A percentile compares a stretch with the other conserved stretches of the same genome.
Evolutionary conservation across 495 filamentous ascomycete genomes (phyloP).

Genomic region (Lophium mytilinum): DNA sequence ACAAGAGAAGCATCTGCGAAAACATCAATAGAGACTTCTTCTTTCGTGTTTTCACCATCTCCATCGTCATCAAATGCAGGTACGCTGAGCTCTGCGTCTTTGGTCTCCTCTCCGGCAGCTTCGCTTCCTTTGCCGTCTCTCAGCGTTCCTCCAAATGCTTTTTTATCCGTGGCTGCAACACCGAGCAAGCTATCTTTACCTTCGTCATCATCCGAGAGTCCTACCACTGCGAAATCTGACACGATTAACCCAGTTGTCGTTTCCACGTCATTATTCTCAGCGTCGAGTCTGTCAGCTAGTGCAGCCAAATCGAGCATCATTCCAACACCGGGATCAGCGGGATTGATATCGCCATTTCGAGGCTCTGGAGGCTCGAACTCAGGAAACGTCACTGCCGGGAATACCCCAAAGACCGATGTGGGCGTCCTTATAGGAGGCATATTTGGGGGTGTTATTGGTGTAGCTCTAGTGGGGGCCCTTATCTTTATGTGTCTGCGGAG

Average conservation of each 20-base stretch:
- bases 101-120: background rate
- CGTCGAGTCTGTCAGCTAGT: background rate
- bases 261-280: conserved; percentile 1
- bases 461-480: conserved; percentile 15
- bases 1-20: background rate
- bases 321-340: conserved; percentile 12
- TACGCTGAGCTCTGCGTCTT: conserved; percentile 10
- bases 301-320: conserved; percentile 5
- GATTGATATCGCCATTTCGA: conserved; percentile 15
- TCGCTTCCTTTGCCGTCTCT: conserved; percentile 10
- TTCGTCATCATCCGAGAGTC: background rate
- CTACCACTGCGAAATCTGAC: conserved; percentile 18
- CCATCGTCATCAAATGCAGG: conserved; percentile 12
- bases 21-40: background rate
- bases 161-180: conserved; percentile 5
- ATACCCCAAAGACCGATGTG: conserved; percentile 6
- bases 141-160: conserved; percentile 7
- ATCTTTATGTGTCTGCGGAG: conserved; percentile 21
- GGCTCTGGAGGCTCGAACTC: background rate
- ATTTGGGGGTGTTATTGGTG: conserved; percentile 15
- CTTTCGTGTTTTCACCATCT: background rate
- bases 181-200: background rate
- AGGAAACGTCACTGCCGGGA: background rate
- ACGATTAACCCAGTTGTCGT: conserved; percentile 10
- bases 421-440: conserved; percentile 19